phyloP scores from a whole-genome alignment of 345 rosid genomes.

The Ailanthus altissimus region DNA sequence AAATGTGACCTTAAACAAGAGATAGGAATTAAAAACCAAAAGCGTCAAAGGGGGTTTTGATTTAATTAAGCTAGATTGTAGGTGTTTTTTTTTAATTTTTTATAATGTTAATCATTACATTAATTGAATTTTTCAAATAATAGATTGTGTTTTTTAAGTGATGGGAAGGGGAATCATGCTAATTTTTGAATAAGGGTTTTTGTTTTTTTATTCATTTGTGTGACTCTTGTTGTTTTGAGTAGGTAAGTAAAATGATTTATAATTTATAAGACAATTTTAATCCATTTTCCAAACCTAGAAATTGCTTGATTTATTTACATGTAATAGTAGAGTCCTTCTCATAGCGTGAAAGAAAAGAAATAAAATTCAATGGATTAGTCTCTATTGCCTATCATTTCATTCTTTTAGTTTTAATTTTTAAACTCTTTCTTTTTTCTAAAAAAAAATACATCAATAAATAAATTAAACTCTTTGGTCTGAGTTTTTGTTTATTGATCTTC shows the following conservation, averaged over 20 bases:
- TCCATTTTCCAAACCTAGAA: too few relatives aligned
- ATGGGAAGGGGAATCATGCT: slow-evolving; percentile 28
- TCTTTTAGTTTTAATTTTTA: neutral
- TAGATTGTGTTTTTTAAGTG: slow-evolving; percentile 16
- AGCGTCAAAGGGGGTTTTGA: slow-evolving; percentile 20
- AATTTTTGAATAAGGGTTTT: neutral
- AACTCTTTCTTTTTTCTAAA: neutral
- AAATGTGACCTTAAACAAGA: neutral
- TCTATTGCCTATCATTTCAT: neutral
- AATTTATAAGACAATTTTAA: too few relatives aligned
- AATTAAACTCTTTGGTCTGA: neutral
- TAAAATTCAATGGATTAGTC: too few relatives aligned
- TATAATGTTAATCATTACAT: slow-evolving; percentile 20
- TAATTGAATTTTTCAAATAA: slow-evolving; percentile 31
- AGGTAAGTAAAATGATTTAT: neutral
- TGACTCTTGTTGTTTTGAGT: neutral
- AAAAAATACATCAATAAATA: too few relatives aligned
- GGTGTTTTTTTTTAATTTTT: neutral
- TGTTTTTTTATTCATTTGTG: neutral
- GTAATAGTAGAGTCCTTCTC: too few relatives aligned
- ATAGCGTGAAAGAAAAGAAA: too few relatives aligned
- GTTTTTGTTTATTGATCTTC: too few relatives aligned
- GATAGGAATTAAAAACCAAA: slow-evolving; percentile 4
- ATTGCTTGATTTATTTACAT: too few relatives aligned
- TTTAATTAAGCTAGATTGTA: slow-evolving; percentile 11